These are phyloP conservation scores for Cadophora malorum DNA, from an alignment of 2,329 filamentous ascomycete genomes.

Conservation along the genomic window DNA sequence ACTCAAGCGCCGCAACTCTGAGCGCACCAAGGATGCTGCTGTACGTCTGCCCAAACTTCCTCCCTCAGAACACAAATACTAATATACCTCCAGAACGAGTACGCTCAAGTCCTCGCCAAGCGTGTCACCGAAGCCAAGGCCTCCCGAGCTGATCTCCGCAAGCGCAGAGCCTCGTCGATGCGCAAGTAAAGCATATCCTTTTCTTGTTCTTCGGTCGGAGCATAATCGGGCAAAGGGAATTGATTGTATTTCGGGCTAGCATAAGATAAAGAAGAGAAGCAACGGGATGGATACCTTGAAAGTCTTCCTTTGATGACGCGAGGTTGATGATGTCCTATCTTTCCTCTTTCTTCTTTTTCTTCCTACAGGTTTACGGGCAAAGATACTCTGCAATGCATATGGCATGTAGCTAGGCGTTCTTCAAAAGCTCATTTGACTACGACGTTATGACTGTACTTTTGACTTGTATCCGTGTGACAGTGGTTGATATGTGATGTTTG, in stretches of 20 bases:
- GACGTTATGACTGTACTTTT: conserved; percentile 12
- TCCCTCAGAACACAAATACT: conserved; percentile 42
- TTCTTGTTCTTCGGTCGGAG: conserved; percentile 28
- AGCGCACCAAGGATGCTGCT: conserved; percentile 98
- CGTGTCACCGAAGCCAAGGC: conserved; percentile 96
- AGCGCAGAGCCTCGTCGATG: conserved; percentile 96
- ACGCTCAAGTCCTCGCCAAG: conserved; percentile 94
- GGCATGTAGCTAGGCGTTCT: conserved; percentile 39
- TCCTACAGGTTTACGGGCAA: conserved; percentile 23
- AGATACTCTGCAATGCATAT: conserved; percentile 27
- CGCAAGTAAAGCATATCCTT: conserved; percentile 69
- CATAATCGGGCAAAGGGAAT: conserved; percentile 15
- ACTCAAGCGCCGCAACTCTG: conserved; percentile 96
- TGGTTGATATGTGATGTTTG: background rate
- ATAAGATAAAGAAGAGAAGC: conserved; percentile 24
- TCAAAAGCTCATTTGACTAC: conserved; percentile 34
- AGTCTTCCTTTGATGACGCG: background rate
- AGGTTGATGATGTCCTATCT: conserved; percentile 21
- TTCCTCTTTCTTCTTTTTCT: conserved; percentile 3
- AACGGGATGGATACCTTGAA: conserved; percentile 17
- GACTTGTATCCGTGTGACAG: background rate
- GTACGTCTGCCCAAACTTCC: conserved; percentile 64
- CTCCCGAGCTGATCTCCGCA: conserved; percentile 91
- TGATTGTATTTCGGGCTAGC: conserved; percentile 26
- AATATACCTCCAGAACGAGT: conserved; percentile 79